phyloP scores from a whole-genome alignment of 176 grass and related monocot genomes.

The Hsuehochloa calcarea region DNA sequence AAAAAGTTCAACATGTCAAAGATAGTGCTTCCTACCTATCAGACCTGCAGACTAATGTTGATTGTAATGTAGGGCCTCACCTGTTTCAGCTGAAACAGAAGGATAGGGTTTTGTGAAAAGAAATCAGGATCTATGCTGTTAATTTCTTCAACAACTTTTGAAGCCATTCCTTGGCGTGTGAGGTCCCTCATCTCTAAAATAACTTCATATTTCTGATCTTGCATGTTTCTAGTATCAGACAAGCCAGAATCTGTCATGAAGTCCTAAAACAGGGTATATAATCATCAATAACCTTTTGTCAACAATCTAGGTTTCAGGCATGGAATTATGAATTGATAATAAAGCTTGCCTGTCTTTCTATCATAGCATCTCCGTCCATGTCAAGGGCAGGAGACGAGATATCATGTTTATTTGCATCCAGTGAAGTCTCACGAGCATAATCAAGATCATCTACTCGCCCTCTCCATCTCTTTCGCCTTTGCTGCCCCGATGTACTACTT shows the following conservation, averaged over 20 bases:
- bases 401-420: conserved; percentile 48
- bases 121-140: conserved; percentile 83
- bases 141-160: conserved; percentile 96
- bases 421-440: conserved; percentile 29
- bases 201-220: conserved; percentile 74
- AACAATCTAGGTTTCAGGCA: neutral
- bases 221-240: conserved; percentile 29
- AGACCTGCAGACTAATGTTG: neutral
- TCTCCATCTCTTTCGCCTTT: conserved; percentile 92
- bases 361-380: conserved; percentile 36
- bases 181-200: conserved; percentile 85
- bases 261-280: conserved; percentile 42
- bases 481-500: conserved; percentile 60
- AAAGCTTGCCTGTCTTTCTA: conserved; percentile 54
- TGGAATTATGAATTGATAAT: conserved; percentile 12
- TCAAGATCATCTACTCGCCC: conserved; percentile 60
- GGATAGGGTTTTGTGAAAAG: conserved; percentile 71
- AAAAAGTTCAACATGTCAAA: conserved; percentile 23
- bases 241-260: conserved; percentile 22
- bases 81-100: conserved; percentile 98
- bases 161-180: conserved; percentile 73
- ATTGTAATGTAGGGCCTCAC: conserved; percentile 39
- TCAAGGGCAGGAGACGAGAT: conserved; percentile 5
- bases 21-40: neutral
- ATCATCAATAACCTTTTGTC: conserved; percentile 13